A percentile compares a stretch with the other conserved stretches of the same genome.
These are phyloP conservation scores for Penicillium goetzii DNA, from an alignment of 495 filamentous ascomycete species.

Conservation along the genomic window DNA sequence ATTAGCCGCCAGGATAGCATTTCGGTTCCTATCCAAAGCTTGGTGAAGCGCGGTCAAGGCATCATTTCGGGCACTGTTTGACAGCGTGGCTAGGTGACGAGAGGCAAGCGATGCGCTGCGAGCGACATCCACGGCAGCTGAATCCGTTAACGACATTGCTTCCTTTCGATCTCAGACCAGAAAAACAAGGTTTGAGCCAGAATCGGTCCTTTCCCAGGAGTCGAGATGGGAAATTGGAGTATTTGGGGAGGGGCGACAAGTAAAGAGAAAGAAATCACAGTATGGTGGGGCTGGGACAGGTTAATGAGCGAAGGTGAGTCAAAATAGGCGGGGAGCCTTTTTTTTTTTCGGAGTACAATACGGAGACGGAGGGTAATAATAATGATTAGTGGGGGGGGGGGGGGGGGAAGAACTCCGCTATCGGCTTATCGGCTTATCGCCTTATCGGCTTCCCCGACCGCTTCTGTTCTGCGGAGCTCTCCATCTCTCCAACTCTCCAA, in stretches of 20 bases:
- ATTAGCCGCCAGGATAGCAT: constrained; percentile 84
- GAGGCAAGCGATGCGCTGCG: constrained; percentile 71
- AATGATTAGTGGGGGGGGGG: not conserved
- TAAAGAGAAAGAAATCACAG: not conserved
- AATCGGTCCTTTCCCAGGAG: not conserved
- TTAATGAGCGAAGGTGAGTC: constrained; percentile 4
- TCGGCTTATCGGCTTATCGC: constrained; percentile 10
- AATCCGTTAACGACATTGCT: constrained; percentile 76
- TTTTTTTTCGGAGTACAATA: not conserved
- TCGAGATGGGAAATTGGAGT: not conserved
- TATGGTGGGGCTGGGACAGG: not conserved
- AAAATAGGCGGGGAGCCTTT: constrained; percentile 1
- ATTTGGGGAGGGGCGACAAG: not conserved
- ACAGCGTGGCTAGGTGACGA: constrained; percentile 67
- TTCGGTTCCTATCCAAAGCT: constrained; percentile 66
- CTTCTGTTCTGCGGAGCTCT: constrained; percentile 5
- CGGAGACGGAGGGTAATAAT: not conserved
- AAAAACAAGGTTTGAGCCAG: not conserved
- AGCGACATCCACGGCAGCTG: constrained; percentile 66
- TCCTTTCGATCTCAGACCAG: not conserved
- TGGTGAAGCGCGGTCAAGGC: constrained; percentile 81
- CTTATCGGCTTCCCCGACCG: not conserved
- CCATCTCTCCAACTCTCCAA: not conserved
- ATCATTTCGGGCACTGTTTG: constrained; percentile 70
- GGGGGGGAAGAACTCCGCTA: not conserved